Evolutionary conservation across 192 early-diverging fungal genomes (phyloP), one percentile per base, ranked within the genome.

Genomic region (Coemansia sp.): DNA sequence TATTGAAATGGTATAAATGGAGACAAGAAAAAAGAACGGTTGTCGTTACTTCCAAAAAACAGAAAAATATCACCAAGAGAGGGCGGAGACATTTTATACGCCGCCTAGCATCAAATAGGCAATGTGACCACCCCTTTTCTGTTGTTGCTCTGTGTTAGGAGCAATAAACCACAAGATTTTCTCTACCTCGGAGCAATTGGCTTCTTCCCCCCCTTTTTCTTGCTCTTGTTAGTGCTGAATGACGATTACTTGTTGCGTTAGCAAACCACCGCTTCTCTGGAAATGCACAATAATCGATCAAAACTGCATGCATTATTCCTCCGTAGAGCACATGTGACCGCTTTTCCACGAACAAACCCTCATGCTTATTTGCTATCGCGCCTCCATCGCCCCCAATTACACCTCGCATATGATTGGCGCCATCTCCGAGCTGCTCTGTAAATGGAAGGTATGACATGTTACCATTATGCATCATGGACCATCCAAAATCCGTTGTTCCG

Each of bases 261-360:
- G 17, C 38, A 17, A 41, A 17, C 38, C 38, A 41, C 17, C 3
- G 1, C 4, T 13, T 41, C 14, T 41, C 13, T 3, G 38, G 17
- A 13, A 50, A 50, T 50, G 47, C 47, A 28, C 9, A 2, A 9
- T 50, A 28, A 50, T 50, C 47, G 47, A 50, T 50, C 4, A 27
- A 45, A 45, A 22, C 4, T n/a, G 6, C 22, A 8, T 20, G 20
- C 20, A 27, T 22, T 3, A 50, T 25, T 27, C n/a, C 17, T 29
- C 29, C n/a, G 6, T 31, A 33, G 2, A 54, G n/a, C 17, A 13
- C 52, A 54, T 54, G 52, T 54, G 52, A 54, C 52, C 52, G 28
- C 29, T 9, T 4, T 54, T 54, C 27, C 33, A 4, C 4, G 10
- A 34, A 34, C 10, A 10, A 10, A n/a, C n/a, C n/a, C n/a, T n/a